Percentiles rank a stretch among this genome's conserved stretches.
phyloP scores from a whole-genome alignment of 495 filamentous ascomycete genomes.

The Penicillium subrubescens region DNA sequence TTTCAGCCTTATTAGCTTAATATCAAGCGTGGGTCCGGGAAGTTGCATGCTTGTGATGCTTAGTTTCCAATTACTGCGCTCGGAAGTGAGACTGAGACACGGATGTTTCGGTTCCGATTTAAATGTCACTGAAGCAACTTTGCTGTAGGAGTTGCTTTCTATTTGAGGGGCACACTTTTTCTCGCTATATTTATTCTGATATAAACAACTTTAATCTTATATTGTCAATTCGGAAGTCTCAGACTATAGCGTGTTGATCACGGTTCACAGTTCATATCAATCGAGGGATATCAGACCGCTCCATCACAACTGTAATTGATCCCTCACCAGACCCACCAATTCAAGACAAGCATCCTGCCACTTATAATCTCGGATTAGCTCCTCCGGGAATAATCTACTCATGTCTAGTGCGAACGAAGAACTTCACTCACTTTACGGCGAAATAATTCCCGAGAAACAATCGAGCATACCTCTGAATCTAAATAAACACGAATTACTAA shows the following conservation, averaged over 20 bases:
- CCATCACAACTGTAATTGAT: neutral
- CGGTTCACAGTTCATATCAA: neutral
- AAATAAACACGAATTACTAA: neutral
- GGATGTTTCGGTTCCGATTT: neutral
- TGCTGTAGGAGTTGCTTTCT: too few relatives aligned
- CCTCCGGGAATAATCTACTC: neutral
- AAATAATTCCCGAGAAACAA: neutral
- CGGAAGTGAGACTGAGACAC: neutral
- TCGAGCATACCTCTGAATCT: neutral
- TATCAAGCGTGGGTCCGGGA: neutral
- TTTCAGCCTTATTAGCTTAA: neutral
- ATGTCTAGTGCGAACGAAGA: neutral
- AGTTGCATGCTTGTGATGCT: neutral
- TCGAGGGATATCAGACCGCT: neutral
- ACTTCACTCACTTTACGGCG: neutral
- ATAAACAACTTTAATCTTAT: neutral
- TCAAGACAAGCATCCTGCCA: neutral
- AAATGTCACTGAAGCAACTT: neutral
- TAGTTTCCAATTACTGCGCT: neutral
- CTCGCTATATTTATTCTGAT: neutral
- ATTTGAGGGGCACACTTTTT: neutral
- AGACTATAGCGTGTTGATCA: neutral
- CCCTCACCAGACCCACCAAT: neutral
- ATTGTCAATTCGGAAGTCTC: neutral
- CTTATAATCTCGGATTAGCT: neutral